Base-by-base conservation (phyloP, 2,329 filamentous ascomycete genomes). In the Pseudocercospora pini-densiflorae region DNA sequence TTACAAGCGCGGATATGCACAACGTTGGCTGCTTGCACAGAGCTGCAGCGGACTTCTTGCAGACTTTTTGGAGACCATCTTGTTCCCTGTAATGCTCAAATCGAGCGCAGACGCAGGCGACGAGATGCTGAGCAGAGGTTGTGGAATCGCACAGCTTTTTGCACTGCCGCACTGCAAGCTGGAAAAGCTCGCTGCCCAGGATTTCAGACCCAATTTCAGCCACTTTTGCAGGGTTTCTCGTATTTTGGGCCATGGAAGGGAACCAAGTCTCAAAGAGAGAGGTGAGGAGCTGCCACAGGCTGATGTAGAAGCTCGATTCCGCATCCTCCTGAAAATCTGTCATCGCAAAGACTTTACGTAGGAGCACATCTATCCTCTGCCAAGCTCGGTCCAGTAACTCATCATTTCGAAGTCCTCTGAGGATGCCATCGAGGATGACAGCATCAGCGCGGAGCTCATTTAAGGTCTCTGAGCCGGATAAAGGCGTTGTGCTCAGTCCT, bases 211-310 rank as follows among this genome's bases (percentile, higher is more conserved):
- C 61, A 29, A 29, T 27, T 36, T 40, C 45, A 24, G 53, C 61
- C 12, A 21, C 55, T 23, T 47, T 31, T 27, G 51, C 36, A 40
- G n/a, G 3, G 19, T 64, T 59, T 23, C 47, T 57, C 47, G 67
- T 63, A 29, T 47, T 57, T 8, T 58, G 59, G 29, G 61, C 62
- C 67, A 66, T 71, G 10, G 61, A 43, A 2, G 71, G 73, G 14
- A 67, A 71, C 69, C 70, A 74, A 31, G 71, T 58, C 12, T 70
- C 57, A 3, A 73, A 63, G 5, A 68, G 58, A 40, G 57, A 51
- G n/a, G 61, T 43, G 8, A 68, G 45, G 43, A 71, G 45, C 19
- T 62, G 61, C 73, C 73, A 75, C 10, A 70, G 23, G 14, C 29
- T n/a, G 33, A 24, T 23, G 55, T 54, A 62, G 53, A 21, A 27